phyloP scores from a whole-genome alignment of 805 yeast species.

The Yarrowia hollandica region DNA sequence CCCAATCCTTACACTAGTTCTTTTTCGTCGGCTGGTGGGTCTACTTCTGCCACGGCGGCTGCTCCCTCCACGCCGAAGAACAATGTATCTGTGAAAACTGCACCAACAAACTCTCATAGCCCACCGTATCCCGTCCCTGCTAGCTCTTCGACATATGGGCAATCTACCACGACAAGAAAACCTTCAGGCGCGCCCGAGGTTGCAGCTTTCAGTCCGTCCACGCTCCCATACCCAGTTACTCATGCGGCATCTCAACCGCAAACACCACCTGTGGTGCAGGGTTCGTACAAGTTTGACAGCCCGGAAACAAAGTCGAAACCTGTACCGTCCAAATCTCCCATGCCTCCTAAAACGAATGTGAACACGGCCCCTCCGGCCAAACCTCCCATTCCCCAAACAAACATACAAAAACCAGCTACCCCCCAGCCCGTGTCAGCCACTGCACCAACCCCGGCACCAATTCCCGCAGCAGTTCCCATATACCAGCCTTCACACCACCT shows the following conservation, averaged over 20 bases:
- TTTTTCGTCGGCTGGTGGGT: no score
- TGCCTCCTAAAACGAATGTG: neutral
- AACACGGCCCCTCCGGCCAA: neutral
- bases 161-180: neutral
- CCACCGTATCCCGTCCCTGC: neutral
- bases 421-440: neutral
- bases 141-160: neutral
- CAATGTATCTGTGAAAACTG: neutral
- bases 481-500: conserved; percentile 21
- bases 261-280: neutral
- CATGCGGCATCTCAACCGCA: neutral
- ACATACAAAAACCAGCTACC: neutral
- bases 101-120: neutral
- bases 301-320: neutral
- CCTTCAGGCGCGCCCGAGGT: neutral
- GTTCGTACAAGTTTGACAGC: neutral
- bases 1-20: no score
- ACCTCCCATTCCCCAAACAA: conserved; percentile 9
- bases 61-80: neutral
- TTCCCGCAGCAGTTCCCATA: neutral
- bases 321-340: neutral
- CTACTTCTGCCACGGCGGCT: neutral
- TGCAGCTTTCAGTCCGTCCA: neutral
- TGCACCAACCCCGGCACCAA: neutral
- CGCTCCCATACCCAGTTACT: neutral